Conservation (phyloP, 2,329 filamentous ascomycete genomes). For the Pseudonectria buxi region DNA sequence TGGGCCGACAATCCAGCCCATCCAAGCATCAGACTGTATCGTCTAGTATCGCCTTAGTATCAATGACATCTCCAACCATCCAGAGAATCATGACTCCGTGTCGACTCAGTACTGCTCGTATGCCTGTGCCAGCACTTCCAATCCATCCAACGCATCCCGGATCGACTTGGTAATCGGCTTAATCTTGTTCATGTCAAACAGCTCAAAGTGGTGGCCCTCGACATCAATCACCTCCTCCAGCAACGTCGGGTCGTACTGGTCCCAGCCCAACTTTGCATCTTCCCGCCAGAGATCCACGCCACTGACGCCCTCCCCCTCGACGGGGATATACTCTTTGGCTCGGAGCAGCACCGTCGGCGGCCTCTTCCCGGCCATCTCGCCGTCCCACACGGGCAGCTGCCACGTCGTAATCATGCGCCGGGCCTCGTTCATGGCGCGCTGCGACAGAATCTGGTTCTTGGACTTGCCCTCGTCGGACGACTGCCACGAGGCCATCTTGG, state of each 20-base stretch:
- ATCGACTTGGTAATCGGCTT: slow-evolving; percentile 22
- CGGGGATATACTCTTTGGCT: slow-evolving; percentile 35
- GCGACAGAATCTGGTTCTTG: slow-evolving; percentile 28
- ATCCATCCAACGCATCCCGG: slow-evolving; percentile 7
- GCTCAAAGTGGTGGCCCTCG: slow-evolving; percentile 45
- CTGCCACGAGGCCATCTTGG: slow-evolving; percentile 8
- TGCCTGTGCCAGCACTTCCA: slow-evolving; percentile 10
- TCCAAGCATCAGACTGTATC: no score
- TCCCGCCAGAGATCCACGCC: slow-evolving; percentile 38
- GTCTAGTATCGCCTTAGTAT: no score
- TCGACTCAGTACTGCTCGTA: no score
- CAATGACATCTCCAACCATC: no score
- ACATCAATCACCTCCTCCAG: slow-evolving; percentile 41
- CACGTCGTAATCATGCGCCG: slow-evolving; percentile 34
- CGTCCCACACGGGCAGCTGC: slow-evolving; percentile 34
- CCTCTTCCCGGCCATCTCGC: slow-evolving; percentile 14
- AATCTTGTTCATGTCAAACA: slow-evolving; percentile 32
- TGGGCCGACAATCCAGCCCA: no score
- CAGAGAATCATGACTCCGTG: no score
- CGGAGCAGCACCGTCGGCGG: slow-evolving; percentile 41
- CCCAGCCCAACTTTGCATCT: slow-evolving; percentile 43
- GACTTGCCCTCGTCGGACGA: slow-evolving; percentile 23
- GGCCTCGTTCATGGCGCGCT: slow-evolving; percentile 37
- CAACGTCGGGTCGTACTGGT: slow-evolving; percentile 36
- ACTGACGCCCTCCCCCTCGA: slow-evolving; percentile 19